Evolutionary conservation across 164 flowering plant species (phyloP).

Genomic region (Sextonia rubra): DNA sequence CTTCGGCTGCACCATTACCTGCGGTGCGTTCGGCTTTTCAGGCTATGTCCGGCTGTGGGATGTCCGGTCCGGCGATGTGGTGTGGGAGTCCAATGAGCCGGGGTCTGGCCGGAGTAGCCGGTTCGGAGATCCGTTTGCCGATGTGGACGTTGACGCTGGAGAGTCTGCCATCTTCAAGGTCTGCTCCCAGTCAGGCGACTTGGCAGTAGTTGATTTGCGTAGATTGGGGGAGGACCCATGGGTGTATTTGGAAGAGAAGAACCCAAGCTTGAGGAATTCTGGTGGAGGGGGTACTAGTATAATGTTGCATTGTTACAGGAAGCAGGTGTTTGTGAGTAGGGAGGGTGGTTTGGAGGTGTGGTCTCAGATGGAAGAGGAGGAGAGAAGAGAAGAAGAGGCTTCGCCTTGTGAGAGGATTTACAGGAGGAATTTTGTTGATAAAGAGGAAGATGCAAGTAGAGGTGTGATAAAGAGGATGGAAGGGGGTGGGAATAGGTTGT

Average conservation of each 20-base stretch:
- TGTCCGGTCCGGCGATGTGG: conserved; percentile 52
- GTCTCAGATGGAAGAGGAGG: conserved; percentile 39
- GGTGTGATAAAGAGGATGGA: conserved; percentile 66
- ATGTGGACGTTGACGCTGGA: conserved; percentile 58
- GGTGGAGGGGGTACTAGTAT: conserved; percentile 27
- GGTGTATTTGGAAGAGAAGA: conserved; percentile 79
- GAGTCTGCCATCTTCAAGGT: conserved; percentile 54
- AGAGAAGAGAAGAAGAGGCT: background rate
- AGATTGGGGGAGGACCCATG: conserved; percentile 79
- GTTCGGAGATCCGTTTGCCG: conserved; percentile 83
- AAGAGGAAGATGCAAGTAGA: conserved; percentile 41
- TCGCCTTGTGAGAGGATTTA: conserved; percentile 20
- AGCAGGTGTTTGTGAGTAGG: conserved; percentile 72
- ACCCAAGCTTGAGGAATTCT: conserved; percentile 48
- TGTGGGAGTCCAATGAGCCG: conserved; percentile 91
- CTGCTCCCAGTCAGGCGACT: conserved; percentile 81
- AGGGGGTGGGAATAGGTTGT: conserved; percentile 82
- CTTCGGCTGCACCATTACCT: conserved; percentile 41
- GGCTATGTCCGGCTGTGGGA: conserved; percentile 89
- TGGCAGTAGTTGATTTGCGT: conserved; percentile 76
- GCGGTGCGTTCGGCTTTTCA: conserved; percentile 87
- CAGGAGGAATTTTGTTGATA: conserved; percentile 79
- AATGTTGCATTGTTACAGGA: conserved; percentile 58
- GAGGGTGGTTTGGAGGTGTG: conserved; percentile 79
- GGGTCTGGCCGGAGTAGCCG: conserved; percentile 89